Evolutionary conservation across 78 protist species (phyloP).

Genomic region (Dictyostelium brefeldianum): DNA sequence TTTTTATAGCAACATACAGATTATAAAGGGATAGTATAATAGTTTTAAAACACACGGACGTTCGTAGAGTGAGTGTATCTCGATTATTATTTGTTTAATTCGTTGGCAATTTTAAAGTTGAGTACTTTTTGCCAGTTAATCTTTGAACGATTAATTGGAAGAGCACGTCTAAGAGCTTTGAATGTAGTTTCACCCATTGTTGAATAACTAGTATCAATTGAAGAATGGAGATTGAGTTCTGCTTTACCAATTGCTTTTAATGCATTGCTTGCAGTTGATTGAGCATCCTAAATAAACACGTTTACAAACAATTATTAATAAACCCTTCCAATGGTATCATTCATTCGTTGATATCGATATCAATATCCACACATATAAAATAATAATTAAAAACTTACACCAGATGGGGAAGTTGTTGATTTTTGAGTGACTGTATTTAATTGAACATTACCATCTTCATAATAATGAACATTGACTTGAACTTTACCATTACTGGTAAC

Average conservation of each 20-base stretch:
- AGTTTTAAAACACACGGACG: too few relatives aligned
- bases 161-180: conserved; percentile 86
- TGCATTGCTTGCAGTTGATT: conserved; percentile 61
- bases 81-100: conserved; percentile 35
- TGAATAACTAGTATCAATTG: conserved; percentile 78
- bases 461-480: conserved; percentile 84
- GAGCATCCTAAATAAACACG: conserved; percentile 51
- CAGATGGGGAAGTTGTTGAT: conserved; percentile 42
- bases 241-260: conserved; percentile 73
- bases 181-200: conserved; percentile 86
- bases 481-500: conserved; percentile 67
- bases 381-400: conserved; percentile 32
- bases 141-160: conserved; percentile 81
- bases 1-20: too few relatives aligned
- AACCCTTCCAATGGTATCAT: too few relatives aligned
- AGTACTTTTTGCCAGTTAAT: conserved; percentile 85
- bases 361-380: too few relatives aligned
- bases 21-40: too few relatives aligned
- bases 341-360: not conserved
- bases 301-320: too few relatives aligned
- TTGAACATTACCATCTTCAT: conserved; percentile 91
- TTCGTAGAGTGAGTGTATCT: too few relatives aligned
- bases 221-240: conserved; percentile 64
- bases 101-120: conserved; percentile 70
- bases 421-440: conserved; percentile 80